phyloP scores from a whole-genome alignment of 345 rosid species.

The Lepidium sativum region DNA sequence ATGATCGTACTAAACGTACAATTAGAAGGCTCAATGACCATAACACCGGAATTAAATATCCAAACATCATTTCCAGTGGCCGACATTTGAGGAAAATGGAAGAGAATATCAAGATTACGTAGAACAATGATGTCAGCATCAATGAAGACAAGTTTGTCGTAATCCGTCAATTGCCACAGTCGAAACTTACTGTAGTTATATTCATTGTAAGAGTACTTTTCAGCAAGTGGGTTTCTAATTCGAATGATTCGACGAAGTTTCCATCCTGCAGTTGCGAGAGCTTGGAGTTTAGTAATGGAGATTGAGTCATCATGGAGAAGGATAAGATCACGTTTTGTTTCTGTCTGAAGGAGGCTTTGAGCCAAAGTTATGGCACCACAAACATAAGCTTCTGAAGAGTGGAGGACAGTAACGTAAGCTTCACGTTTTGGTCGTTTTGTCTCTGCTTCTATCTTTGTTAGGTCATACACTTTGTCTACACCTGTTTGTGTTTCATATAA shows the following conservation, averaged over 20 bases:
- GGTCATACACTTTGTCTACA: slow-evolving; percentile 49
- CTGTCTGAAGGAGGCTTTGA: slow-evolving; percentile 71
- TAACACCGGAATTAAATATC: slow-evolving; percentile 86
- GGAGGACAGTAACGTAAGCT: slow-evolving; percentile 87
- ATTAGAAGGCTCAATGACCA: slow-evolving; percentile 96
- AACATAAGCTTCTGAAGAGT: slow-evolving; percentile 77
- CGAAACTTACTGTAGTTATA: slow-evolving; percentile 91
- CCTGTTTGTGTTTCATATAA: slow-evolving; percentile 27
- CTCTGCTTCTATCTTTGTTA: slow-evolving; percentile 41
- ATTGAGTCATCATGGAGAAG: slow-evolving; percentile 74
- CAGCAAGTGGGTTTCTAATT: slow-evolving; percentile 77
- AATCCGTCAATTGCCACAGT: slow-evolving; percentile 83
- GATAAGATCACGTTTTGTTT: slow-evolving; percentile 77
- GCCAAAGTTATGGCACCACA: slow-evolving; percentile 90
- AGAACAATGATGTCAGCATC: slow-evolving; percentile 84
- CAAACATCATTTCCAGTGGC: slow-evolving; percentile 84
- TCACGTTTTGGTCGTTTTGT: slow-evolving; percentile 49
- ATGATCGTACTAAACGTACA: slow-evolving; percentile 65
- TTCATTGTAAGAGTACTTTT: slow-evolving; percentile 62
- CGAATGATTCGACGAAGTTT: slow-evolving; percentile 50
- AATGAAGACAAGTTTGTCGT: slow-evolving; percentile 74
- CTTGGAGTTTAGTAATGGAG: slow-evolving; percentile 49
- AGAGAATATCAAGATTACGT: slow-evolving; percentile 66
- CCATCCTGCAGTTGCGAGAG: slow-evolving; percentile 77
- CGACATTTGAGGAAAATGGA: slow-evolving; percentile 77